Evolutionary conservation across 176 grass and related monocot genomes (phyloP).

Genomic region (Pontederia paniculata): DNA sequence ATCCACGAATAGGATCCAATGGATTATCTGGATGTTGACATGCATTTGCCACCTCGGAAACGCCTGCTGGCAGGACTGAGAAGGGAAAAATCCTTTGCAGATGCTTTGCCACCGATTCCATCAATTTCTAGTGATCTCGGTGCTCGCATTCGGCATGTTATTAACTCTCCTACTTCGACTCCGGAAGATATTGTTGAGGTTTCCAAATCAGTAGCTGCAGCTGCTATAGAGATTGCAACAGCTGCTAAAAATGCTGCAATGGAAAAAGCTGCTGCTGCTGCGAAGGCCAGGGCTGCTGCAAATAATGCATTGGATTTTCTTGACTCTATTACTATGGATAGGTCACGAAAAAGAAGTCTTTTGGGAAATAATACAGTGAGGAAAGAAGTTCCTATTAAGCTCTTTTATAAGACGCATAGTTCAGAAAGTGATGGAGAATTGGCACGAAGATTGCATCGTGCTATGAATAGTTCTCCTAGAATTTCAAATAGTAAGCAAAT

Average conservation of each 20-base stretch:
- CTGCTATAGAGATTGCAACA: slow-evolving; percentile 40
- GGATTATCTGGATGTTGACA: slow-evolving; percentile 71
- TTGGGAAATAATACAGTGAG: slow-evolving; percentile 40
- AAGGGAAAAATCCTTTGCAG: slow-evolving; percentile 30
- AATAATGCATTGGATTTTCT: slow-evolving; percentile 67
- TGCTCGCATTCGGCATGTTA: slow-evolving; percentile 47
- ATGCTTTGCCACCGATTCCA: slow-evolving; percentile 29
- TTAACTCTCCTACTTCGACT: slow-evolving; percentile 36
- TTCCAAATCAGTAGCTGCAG: slow-evolving; percentile 36
- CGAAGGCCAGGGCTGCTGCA: slow-evolving; percentile 59
- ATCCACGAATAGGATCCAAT: slow-evolving; percentile 19
- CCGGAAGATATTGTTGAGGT: slow-evolving; percentile 45
- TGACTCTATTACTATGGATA: slow-evolving; percentile 44
- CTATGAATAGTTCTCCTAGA: slow-evolving; percentile 51
- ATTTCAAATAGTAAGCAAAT: slow-evolving; percentile 45
- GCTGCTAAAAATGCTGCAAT: slow-evolving; percentile 39
- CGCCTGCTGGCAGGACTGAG: slow-evolving; percentile 82
- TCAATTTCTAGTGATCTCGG: slow-evolving; percentile 36
- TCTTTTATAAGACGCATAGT: slow-evolving; percentile 53
- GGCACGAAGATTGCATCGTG: slow-evolving; percentile 44
- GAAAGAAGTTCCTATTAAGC: slow-evolving; percentile 57
- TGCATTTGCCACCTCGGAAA: slow-evolving; percentile 88
- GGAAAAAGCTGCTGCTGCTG: slow-evolving; percentile 59
- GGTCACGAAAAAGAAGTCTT: slow-evolving; percentile 31
- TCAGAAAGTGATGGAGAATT: slow-evolving; percentile 41